Evolutionary conservation across 768 basidiomycete species (phyloP).

Genomic region (Phanerochaete carnosa): DNA sequence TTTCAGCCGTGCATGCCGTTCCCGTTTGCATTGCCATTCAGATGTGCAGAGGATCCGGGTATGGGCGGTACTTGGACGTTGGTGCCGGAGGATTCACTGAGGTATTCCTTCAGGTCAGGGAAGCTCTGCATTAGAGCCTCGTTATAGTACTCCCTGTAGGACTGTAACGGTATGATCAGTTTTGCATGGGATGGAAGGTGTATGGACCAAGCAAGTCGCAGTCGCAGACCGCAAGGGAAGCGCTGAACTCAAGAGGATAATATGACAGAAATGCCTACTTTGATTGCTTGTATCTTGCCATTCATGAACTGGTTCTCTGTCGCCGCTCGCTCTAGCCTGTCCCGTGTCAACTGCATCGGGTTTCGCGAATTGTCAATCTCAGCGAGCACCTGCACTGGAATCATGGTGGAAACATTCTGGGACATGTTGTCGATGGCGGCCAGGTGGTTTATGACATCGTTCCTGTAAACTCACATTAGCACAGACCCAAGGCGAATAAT

Average conservation of each 20-base stretch:
- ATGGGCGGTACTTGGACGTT: not conserved
- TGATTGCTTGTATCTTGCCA: slow-evolving; percentile 77
- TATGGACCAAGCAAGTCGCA: not conserved
- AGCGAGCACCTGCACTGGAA: slow-evolving; percentile 70
- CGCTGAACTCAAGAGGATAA: no score
- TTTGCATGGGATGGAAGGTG: not conserved
- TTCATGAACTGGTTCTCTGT: slow-evolving; percentile 93
- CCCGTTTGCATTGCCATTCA: slow-evolving; percentile 2
- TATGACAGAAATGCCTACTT: slow-evolving; percentile 46
- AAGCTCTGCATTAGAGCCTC: slow-evolving; percentile 72
- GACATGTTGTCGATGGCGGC: slow-evolving; percentile 66
- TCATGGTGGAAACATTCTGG: slow-evolving; percentile 55
- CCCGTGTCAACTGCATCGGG: slow-evolving; percentile 78
- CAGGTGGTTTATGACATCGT: slow-evolving; percentile 71
- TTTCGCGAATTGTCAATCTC: slow-evolving; percentile 82
- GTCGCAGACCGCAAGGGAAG: not conserved
- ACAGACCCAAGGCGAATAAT: not conserved
- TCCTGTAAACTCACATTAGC: slow-evolving; percentile 38
- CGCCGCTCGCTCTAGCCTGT: slow-evolving; percentile 76
- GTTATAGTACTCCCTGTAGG: slow-evolving; percentile 64
- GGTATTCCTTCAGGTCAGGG: slow-evolving; percentile 50
- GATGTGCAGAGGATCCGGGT: not conserved
- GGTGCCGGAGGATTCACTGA: slow-evolving; percentile 10
- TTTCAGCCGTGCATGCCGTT: slow-evolving; percentile 10
- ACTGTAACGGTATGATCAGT: slow-evolving; percentile 35